Evolutionary conservation across 768 basidiomycete species (phyloP).

Genomic region (Tulasnella sp.): DNA sequence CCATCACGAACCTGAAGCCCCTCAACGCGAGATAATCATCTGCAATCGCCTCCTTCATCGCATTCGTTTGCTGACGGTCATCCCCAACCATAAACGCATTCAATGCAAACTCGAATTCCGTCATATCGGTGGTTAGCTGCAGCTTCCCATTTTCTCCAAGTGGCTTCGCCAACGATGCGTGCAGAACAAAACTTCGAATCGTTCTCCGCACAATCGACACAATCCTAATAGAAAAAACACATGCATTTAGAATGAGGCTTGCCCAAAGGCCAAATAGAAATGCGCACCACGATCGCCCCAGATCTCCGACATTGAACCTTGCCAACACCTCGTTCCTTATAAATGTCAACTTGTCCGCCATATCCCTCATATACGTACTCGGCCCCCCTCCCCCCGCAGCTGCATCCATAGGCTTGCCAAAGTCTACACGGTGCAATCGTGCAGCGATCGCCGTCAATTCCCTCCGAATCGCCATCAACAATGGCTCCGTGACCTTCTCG

Average conservation of each 20-base stretch:
- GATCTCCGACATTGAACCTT: conserved; percentile 59
- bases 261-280: background rate
- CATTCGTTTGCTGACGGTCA: conserved; percentile 10
- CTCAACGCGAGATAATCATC: conserved; percentile 79
- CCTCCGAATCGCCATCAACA: conserved; percentile 56
- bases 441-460: conserved; percentile 71
- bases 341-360: conserved; percentile 76
- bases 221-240: conserved; percentile 33
- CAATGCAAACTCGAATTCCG: conserved; percentile 86
- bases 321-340: conserved; percentile 65
- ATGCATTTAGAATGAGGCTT: background rate
- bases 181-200: conserved; percentile 77
- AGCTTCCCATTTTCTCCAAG: conserved; percentile 88
- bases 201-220: conserved; percentile 60
- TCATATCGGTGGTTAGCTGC: conserved; percentile 92
- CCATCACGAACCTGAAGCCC: conserved; percentile 58
- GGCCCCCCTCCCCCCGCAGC: conserved; percentile 49
- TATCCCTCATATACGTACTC: conserved; percentile 83
- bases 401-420: conserved; percentile 58
- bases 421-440: conserved; percentile 74
- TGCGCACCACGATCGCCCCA: conserved; percentile 58
- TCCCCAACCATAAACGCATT: conserved; percentile 51
- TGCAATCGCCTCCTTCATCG: conserved; percentile 52
- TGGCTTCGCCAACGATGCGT: conserved; percentile 86
- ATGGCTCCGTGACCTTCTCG: conserved; percentile 46